A percentile compares a stretch with the other conserved stretches of the same genome.
Evolutionary conservation across 1,284 basidiomycete species (phyloP).

Genomic region (Malassezia psittaci): DNA sequence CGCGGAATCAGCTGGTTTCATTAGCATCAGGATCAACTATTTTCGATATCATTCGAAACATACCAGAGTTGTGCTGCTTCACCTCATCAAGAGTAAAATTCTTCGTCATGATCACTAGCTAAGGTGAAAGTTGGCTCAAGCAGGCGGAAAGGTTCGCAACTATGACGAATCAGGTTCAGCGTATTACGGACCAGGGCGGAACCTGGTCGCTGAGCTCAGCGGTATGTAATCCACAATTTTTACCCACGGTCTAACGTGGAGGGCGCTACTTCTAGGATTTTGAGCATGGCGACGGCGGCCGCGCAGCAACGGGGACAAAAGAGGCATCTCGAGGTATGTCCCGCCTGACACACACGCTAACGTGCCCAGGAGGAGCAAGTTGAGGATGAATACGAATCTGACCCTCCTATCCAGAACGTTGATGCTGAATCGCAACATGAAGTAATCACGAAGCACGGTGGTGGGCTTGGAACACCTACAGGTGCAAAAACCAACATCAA

Average conservation of each 20-base stretch:
- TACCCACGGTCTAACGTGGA: too few species aligned
- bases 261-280: too few species aligned
- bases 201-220: neutral
- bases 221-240: too few species aligned
- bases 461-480: slow-evolving; percentile 36
- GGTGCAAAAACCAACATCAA: slow-evolving; percentile 33
- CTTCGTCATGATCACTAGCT: slow-evolving; percentile 8
- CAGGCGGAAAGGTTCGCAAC: neutral
- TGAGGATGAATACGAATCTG: slow-evolving; percentile 1
- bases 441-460: slow-evolving; percentile 19
- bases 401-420: neutral
- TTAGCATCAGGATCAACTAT: too few species aligned
- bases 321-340: slow-evolving; percentile 7
- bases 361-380: neutral
- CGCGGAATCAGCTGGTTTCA: slow-evolving; percentile 34
- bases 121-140: neutral
- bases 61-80: slow-evolving; percentile 17
- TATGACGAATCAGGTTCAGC: neutral
- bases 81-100: slow-evolving; percentile 13
- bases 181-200: neutral
- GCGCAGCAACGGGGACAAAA: slow-evolving; percentile 3
- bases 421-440: neutral
- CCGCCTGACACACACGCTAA: neutral
- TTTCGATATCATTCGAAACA: neutral
- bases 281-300: neutral